Evolutionary conservation across 495 filamentous ascomycete species (phyloP).

Genomic region (Aspergillus coremiiformis): DNA sequence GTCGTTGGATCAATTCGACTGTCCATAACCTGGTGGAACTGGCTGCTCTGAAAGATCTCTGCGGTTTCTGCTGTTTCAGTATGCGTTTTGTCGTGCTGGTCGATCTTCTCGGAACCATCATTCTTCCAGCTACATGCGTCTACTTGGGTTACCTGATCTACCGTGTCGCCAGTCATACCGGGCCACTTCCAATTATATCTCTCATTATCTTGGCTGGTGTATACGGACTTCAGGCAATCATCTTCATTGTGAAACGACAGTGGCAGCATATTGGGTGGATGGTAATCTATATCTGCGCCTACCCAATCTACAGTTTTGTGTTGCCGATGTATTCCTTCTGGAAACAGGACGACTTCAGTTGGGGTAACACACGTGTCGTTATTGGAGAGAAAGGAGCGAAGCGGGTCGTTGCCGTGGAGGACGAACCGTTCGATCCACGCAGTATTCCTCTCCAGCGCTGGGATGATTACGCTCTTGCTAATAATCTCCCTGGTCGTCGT

Average conservation of each 20-base stretch:
- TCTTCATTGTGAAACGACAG: conserved; percentile 92
- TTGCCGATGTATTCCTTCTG: conserved; percentile 97
- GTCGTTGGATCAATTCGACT: conserved; percentile 98
- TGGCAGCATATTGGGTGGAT: conserved; percentile 99
- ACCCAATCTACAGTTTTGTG: conserved; percentile 87
- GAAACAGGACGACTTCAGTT: conserved; percentile 97
- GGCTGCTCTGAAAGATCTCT: conserved; percentile 80
- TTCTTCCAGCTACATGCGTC: conserved; percentile 82
- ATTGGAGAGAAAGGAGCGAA: conserved; percentile 88
- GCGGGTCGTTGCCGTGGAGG: conserved; percentile 77
- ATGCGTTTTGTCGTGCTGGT: conserved; percentile 98
- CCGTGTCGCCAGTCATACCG: conserved; percentile 58
- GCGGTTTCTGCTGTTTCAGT: conserved; percentile 97
- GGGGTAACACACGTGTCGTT: conserved; percentile 97
- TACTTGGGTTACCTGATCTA: conserved; percentile 92
- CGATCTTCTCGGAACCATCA: conserved; percentile 88
- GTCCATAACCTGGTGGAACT: conserved; percentile 91
- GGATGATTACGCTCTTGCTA: conserved; percentile 93
- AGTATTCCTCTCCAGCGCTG: conserved; percentile 91
- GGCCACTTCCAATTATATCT: conserved; percentile 79
- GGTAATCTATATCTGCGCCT: conserved; percentile 93
- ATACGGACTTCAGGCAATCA: conserved; percentile 90
- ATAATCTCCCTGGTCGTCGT: conserved; percentile 86
- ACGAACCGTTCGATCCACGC: conserved; percentile 81
- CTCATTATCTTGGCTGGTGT: conserved; percentile 82